Conservation (phyloP, 768 basidiomycete species). For the Kwoniella heveanensis region DNA sequence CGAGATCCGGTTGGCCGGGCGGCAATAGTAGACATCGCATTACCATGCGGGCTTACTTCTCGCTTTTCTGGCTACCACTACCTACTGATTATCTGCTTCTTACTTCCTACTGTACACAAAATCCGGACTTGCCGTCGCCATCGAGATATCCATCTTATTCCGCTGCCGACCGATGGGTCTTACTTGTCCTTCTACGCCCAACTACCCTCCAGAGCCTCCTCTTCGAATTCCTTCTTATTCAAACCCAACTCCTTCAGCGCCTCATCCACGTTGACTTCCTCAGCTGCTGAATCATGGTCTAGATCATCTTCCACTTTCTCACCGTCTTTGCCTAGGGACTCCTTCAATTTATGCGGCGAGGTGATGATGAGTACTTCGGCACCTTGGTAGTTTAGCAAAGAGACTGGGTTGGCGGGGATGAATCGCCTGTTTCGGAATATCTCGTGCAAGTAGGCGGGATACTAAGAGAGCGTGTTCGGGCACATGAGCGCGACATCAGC, state of each 20-base stretch:
- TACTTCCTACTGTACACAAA: no score
- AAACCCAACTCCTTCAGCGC: constrained; percentile 50
- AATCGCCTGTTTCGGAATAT: constrained; percentile 40
- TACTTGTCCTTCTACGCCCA: constrained; percentile 41
- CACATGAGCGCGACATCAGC: no score
- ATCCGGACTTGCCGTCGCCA: no score
- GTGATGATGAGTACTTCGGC: constrained; percentile 47
- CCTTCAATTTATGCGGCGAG: constrained; percentile 40
- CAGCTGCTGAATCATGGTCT: constrained; percentile 37
- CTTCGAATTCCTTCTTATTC: constrained; percentile 42
- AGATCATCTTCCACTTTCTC: constrained; percentile 44
- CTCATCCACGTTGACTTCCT: constrained; percentile 34
- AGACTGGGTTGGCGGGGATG: constrained; percentile 46
- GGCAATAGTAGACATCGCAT: no score
- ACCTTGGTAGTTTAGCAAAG: constrained; percentile 43
- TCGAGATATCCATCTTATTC: no score
- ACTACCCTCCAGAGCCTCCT: constrained; percentile 47
- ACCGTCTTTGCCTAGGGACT: constrained; percentile 43
- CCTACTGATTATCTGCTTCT: no score
- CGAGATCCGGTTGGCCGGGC: no score
- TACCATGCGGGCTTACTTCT: no score
- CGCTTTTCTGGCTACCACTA: no score
- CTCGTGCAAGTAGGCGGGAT: constrained; percentile 33
- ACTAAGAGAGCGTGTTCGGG: no score
- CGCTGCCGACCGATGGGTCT: no score